These are phyloP conservation scores for Mortierella sp. DNA, from an alignment of 371 early-diverging fungal species.

Conservation along the genomic window DNA sequence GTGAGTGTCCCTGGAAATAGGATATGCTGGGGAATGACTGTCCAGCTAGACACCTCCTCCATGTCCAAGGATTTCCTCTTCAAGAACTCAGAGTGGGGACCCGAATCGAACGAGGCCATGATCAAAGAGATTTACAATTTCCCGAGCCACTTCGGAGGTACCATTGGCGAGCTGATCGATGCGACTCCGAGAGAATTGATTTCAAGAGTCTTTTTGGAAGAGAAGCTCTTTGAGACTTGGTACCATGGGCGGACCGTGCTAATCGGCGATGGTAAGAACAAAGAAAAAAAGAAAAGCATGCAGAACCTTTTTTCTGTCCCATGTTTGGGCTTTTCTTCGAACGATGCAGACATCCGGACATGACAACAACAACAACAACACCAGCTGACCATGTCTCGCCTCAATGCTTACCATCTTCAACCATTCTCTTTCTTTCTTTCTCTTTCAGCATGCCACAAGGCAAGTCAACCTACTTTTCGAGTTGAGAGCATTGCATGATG, in stretches of 20 bases:
- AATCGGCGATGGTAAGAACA: conserved; percentile 25
- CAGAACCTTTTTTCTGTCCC: too few species aligned
- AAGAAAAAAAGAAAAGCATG: too few species aligned
- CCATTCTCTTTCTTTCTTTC: too few species aligned
- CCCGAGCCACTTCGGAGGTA: conserved; percentile 21
- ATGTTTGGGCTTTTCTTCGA: too few species aligned
- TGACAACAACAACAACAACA: too few species aligned
- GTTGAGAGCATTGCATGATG: too few species aligned
- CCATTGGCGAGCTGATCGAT: conserved; percentile 25
- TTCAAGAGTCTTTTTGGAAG: conserved; percentile 33
- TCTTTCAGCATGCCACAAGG: too few species aligned
- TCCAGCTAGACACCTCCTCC: conserved; percentile 9
- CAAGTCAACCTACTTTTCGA: too few species aligned
- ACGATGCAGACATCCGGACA: too few species aligned
- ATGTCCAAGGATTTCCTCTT: conserved; percentile 4
- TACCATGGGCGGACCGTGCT: conserved; percentile 18
- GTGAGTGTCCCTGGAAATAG: conserved; percentile 17
- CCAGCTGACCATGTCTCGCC: too few species aligned
- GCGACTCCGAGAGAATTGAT: conserved; percentile 27
- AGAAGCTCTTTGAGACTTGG: conserved; percentile 35
- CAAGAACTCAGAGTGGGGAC: conserved; percentile 32
- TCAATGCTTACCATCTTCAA: too few species aligned
- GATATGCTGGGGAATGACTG: conserved; percentile 20
- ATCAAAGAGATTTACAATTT: conserved; percentile 11
- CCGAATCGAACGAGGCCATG: conserved; percentile 20